A percentile compares a stretch with the other conserved stretches of the same genome.
phyloP scores from a whole-genome alignment of 2,329 filamentous ascomycete species.

The Colletotrichum filicis region DNA sequence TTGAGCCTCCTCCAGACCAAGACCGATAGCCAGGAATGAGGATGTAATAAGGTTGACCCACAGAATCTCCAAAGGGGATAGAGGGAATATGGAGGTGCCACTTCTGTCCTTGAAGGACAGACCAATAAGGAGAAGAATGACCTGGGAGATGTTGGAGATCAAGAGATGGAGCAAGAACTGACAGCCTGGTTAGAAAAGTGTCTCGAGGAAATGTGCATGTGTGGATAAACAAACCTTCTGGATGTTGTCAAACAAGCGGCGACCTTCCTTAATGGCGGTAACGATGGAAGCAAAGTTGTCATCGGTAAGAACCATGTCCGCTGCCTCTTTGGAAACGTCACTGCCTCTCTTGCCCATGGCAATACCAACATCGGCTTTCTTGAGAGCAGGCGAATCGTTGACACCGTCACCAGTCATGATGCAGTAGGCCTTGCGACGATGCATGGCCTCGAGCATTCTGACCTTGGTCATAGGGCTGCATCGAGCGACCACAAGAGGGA shows the following conservation, averaged over 20 bases:
- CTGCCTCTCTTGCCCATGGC: slow-evolving; percentile 79
- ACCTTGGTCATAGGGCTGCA: slow-evolving; percentile 79
- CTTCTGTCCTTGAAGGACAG: slow-evolving; percentile 73
- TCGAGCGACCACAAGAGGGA: slow-evolving; percentile 76
- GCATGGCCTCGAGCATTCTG: slow-evolving; percentile 80
- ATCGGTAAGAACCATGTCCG: slow-evolving; percentile 88
- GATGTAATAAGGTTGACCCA: slow-evolving; percentile 97
- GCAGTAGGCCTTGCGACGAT: slow-evolving; percentile 74
- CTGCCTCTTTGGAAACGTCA: slow-evolving; percentile 82
- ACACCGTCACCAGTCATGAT: slow-evolving; percentile 83
- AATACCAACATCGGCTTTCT: slow-evolving; percentile 79
- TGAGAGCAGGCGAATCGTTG: slow-evolving; percentile 79
- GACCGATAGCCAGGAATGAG: slow-evolving; percentile 86
- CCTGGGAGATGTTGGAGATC: slow-evolving; percentile 77
- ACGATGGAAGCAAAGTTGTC: slow-evolving; percentile 89
- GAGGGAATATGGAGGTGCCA: slow-evolving; percentile 74
- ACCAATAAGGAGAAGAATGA: slow-evolving; percentile 74
- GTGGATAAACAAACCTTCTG: slow-evolving; percentile 66
- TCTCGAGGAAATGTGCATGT: slow-evolving; percentile 2
- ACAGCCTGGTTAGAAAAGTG: neutral
- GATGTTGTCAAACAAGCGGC: slow-evolving; percentile 78
- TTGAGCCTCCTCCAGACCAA: slow-evolving; percentile 76
- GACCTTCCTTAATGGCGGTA: slow-evolving; percentile 77
- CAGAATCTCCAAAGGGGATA: slow-evolving; percentile 86
- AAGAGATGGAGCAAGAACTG: slow-evolving; percentile 73